These are phyloP conservation scores for Mrakiaceae sp. DNA, from an alignment of 1,284 basidiomycete genomes.

Conservation along the genomic window DNA sequence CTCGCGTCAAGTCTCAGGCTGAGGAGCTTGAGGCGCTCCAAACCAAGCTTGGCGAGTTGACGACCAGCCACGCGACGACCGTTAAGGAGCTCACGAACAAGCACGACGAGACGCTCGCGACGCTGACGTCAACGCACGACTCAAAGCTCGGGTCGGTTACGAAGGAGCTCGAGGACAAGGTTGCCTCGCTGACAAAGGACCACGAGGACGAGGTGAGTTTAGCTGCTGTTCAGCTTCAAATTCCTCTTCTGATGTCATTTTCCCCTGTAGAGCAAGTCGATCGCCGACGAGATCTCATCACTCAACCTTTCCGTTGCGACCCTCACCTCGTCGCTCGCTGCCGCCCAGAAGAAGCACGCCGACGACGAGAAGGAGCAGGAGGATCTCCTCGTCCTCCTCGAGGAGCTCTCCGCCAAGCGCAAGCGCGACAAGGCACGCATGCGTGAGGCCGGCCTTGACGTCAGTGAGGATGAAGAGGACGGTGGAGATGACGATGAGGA, in stretches of 20 bases:
- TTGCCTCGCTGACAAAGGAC: conserved; percentile 23
- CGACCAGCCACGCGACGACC: conserved; percentile 14
- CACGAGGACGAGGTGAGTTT: conserved; percentile 37
- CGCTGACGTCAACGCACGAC: conserved; percentile 18
- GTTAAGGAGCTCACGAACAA: not conserved
- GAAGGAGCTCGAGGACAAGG: conserved; percentile 19
- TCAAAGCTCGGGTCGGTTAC: conserved; percentile 22
- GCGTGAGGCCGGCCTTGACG: conserved; percentile 70
- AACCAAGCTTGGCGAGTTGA: conserved; percentile 24
- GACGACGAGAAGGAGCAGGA: conserved; percentile 92
- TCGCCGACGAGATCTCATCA: conserved; percentile 37
- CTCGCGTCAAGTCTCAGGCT: conserved; percentile 65
- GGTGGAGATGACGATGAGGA: conserved; percentile 45
- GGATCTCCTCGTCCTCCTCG: conserved; percentile 82
- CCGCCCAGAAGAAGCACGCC: conserved; percentile 47
- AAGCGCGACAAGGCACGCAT: conserved; percentile 73
- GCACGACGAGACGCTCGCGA: not conserved
- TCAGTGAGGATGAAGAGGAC: conserved; percentile 81
- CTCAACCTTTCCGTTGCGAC: conserved; percentile 30
- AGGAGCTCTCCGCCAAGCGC: conserved; percentile 76
- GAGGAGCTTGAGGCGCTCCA: conserved; percentile 45
- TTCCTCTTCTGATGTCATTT: conserved; percentile 15
- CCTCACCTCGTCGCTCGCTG: conserved; percentile 23
- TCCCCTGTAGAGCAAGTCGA: conserved; percentile 27
- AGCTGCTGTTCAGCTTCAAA: not conserved